Evolutionary conservation across 495 filamentous ascomycete species (phyloP).

Genomic region (Xylaria acuta): DNA sequence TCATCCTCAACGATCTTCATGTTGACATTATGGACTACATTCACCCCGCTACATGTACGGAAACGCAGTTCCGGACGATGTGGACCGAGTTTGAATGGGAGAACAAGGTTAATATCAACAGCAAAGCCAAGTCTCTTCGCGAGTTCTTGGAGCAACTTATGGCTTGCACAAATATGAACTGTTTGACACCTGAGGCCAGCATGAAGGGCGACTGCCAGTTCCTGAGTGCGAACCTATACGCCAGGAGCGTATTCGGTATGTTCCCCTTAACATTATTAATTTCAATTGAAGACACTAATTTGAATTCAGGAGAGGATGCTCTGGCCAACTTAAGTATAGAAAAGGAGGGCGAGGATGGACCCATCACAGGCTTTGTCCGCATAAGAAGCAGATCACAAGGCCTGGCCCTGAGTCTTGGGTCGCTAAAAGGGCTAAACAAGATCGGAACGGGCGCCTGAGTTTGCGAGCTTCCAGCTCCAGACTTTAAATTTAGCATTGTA

Average conservation of each 20-base stretch:
- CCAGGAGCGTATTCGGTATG: conserved; percentile 98
- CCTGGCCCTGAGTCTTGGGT: conserved; percentile 90
- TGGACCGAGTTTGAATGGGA: conserved; percentile 99
- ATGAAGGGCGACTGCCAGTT: conserved; percentile 98
- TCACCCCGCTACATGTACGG: conserved; percentile 92
- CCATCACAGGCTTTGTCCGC: conserved; percentile 97
- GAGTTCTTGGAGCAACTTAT: conserved; percentile 95
- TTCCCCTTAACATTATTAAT: conserved; percentile 26
- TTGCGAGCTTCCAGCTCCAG: not conserved
- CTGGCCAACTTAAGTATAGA: conserved; percentile 98
- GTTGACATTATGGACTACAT: conserved; percentile 99
- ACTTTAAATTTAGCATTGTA: not conserved
- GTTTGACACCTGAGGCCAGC: conserved; percentile 93
- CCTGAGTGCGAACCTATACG: conserved; percentile 96
- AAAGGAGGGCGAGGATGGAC: conserved; percentile 93
- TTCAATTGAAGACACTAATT: conserved; percentile 28
- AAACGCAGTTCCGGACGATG: conserved; percentile 99
- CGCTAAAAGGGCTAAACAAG: conserved; percentile 93
- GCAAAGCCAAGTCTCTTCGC: conserved; percentile 88
- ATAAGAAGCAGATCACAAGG: conserved; percentile 98
- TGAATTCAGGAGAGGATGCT: conserved; percentile 88
- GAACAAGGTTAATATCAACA: conserved; percentile 99
- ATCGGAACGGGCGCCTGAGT: conserved; percentile 60
- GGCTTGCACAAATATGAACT: conserved; percentile 98
- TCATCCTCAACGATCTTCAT: conserved; percentile 98